Base-by-base conservation (phyloP, 441 rosid species). In the Flueggea neowawraea region DNA sequence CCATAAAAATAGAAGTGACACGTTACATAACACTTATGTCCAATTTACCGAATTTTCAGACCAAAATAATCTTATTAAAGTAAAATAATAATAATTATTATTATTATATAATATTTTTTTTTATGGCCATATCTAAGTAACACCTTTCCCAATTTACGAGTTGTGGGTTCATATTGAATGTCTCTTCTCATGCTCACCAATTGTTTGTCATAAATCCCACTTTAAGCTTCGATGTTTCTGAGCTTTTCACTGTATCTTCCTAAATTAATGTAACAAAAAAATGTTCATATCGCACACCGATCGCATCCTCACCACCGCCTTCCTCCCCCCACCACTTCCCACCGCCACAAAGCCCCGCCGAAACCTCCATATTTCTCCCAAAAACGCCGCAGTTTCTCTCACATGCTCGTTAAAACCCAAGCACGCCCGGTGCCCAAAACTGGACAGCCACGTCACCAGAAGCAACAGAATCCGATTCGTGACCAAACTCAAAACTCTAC, bases 381-480 rank as follows among this genome's bases (percentile, higher is more conserved):
- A 81, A 59, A 58, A 79, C 53, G 60, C 77, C n/a, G 68, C 77
- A 16, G 22, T 77, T 57, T 58, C 71, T 3, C 33, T 86, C 54
- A 74, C 82, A 4, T 82, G 87, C 72, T 79, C 77, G 36, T 78
- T 76, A 41, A 62, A 85, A 41, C 68, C 74, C 47, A 92, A 89
- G 74, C 78, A 82, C 54, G 92, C 90, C 43, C 75, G 77, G 28
- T 86, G 88, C 65, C 80, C 84, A 71, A 67, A 80, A 28, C 78
- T 93, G 52, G 97, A 93, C 78, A 86, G 22, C 53, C 91, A 86
- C 57, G 94, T 88, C 12, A 90, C 76, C 60, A 82, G 73, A 75
- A 84, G 81, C 52, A 88, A 85, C 80, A 86, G 63, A 76, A 82
- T 85, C 60, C 81, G 90, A 48, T 93, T 90, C 68, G 82, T 90